phyloP scores from a whole-genome alignment of 176 grass and related monocot species.

The Avena sativa region DNA sequence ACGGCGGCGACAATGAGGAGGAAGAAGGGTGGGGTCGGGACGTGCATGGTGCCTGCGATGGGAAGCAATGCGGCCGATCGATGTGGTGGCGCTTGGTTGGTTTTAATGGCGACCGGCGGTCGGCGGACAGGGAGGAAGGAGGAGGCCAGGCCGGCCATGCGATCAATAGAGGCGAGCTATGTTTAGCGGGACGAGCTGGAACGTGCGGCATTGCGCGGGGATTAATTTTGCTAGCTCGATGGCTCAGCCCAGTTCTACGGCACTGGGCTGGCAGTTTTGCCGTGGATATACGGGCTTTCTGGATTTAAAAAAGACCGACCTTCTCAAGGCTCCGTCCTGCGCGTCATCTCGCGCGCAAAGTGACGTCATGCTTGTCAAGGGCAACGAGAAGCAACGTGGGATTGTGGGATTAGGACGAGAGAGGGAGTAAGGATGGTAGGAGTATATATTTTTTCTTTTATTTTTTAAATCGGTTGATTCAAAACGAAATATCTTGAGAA shows the following conservation, averaged over 20 bases:
- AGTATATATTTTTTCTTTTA: no score
- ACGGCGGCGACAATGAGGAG: background rate
- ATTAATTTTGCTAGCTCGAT: background rate
- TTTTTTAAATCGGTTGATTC: no score
- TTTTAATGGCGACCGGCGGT: slow-evolving; percentile 10
- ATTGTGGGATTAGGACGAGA: no score
- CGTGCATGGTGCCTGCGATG: background rate
- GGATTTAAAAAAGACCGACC: no score
- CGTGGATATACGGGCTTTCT: no score
- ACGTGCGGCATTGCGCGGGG: background rate
- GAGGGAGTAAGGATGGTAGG: no score
- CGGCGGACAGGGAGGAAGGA: background rate
- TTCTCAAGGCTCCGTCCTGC: no score
- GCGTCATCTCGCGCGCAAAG: no score
- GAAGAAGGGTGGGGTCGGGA: background rate
- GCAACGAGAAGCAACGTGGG: no score
- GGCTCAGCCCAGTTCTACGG: background rate
- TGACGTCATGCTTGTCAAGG: no score
- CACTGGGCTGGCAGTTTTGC: no score
- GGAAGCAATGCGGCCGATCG: background rate
- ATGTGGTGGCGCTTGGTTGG: background rate
- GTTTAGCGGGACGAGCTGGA: slow-evolving; percentile 5
- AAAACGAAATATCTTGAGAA: no score
- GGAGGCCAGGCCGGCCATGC: background rate
- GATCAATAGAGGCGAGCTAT: slow-evolving; percentile 15